phyloP scores from a whole-genome alignment of 2,329 filamentous ascomycete species.

The Sporothrix dimorphospora region DNA sequence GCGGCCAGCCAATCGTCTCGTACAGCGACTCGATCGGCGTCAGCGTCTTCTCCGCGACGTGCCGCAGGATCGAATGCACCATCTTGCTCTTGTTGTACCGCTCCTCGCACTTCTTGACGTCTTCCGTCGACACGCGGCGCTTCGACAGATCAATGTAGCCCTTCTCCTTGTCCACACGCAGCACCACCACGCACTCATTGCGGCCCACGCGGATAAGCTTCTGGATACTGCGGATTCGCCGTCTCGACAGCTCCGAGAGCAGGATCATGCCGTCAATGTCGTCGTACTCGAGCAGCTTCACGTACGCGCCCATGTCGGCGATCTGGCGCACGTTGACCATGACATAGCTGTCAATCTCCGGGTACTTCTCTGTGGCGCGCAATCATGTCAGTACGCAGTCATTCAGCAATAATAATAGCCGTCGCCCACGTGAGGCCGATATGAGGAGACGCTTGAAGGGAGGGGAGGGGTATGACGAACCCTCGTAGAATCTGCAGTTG shows the following conservation, averaged over 20 bases:
- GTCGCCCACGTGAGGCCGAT: conserved; percentile 16
- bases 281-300: conserved; percentile 99
- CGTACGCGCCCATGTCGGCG: conserved; percentile 99
- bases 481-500: conserved; percentile 47
- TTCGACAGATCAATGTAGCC: conserved; percentile 98
- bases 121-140: conserved; percentile 94
- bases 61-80: conserved; percentile 98
- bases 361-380: conserved; percentile 63
- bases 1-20: conserved; percentile 91
- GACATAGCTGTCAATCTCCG: conserved; percentile 98
- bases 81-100: conserved; percentile 99
- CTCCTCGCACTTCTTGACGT: conserved; percentile 98
- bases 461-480: conserved; percentile 30
- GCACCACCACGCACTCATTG: conserved; percentile 97
- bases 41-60: conserved; percentile 95
- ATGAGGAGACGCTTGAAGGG: background rate
- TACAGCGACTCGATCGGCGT: conserved; percentile 94
- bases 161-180: conserved; percentile 99
- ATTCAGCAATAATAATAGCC: too few species aligned
- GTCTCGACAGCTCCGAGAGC: conserved; percentile 92
- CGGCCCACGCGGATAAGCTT: conserved; percentile 97
- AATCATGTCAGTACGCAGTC: background rate
- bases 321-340: conserved; percentile 98
- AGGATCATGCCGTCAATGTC: conserved; percentile 99
- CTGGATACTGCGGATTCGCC: conserved; percentile 98